Evolutionary conservation across 2,329 filamentous ascomycete species (phyloP), one percentile per base, ranked within the genome.

Genomic region (Annulohypoxylon truncatum): DNA sequence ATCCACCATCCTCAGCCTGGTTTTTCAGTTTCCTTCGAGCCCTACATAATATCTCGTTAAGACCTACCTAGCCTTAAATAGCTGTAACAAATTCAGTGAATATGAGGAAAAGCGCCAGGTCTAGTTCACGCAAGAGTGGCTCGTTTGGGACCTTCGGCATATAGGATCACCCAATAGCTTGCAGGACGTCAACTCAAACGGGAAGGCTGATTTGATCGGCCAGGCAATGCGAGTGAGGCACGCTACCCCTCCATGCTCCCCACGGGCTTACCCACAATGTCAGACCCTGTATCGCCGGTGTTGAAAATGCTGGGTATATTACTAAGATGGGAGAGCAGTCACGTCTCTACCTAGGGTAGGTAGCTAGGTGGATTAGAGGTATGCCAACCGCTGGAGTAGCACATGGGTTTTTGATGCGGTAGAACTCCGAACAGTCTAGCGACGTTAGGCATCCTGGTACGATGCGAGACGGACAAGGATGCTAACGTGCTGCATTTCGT

Each of bases 381-480:
- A 18, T 60, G 40, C 15, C 15, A 22, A 31, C 24, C 20, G 29
- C 58, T 53, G 29, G 51, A 50, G 33, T 63, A 51, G 38, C 20
- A 29, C n/a, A 28, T 57, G 40, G 33, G 24, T 22, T 48, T 54
- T 54, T 31, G 59, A 65, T 54, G 44, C 54, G 28, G 55, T 18
- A 60, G 56, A 60, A 29, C 35, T 57, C 60, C 40, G 29, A 35
- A 64, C 33, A 59, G 38, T 31, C 26, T 15, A 67, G 42, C 35
- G 33, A 33, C 55, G 60, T 61, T 44, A 29, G 42, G 40, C 51
- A 69, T 57, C 67, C 67, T 55, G 59, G 67, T 61, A 61, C 15
- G 35, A 66, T 68, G 59, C 65, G 67, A 70, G 61, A 70, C 67
- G 38, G 35, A 48, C 64, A 61, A 55, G 67, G 67, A 58, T 65